phyloP scores from a whole-genome alignment of 176 grass and related monocot genomes.

The Cocos nucifera region DNA sequence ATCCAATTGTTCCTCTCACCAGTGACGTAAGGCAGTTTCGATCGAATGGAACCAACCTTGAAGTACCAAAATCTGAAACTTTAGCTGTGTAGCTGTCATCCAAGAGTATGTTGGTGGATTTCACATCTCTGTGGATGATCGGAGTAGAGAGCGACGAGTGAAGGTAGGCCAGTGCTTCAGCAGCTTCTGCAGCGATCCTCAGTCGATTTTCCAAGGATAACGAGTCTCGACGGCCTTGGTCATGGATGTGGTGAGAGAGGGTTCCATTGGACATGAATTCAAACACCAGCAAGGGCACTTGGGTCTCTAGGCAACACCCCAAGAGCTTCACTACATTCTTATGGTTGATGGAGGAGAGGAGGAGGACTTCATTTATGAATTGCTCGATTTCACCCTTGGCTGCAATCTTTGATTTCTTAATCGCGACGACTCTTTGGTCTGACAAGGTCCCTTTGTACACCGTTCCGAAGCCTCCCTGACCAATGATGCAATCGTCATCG shows the following conservation, averaged over 20 bases:
- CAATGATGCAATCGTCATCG: constrained; percentile 15
- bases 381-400: constrained; percentile 9
- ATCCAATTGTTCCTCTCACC: constrained; percentile 3
- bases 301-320: constrained; percentile 3
- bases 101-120: constrained; percentile 11
- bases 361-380: constrained; percentile 15
- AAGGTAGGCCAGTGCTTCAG: constrained; percentile 13
- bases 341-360: constrained; percentile 15
- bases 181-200: constrained; percentile 27
- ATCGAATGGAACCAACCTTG: not conserved
- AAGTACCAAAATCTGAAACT: constrained; percentile 3
- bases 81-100: constrained; percentile 6
- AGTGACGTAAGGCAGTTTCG: not conserved
- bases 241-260: constrained; percentile 18
- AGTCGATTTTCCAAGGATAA: constrained; percentile 21
- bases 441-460: no score
- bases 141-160: not conserved
- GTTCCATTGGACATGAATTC: constrained; percentile 9
- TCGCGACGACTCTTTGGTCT: constrained; percentile 14
- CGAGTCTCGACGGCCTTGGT: not conserved
- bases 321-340: constrained; percentile 11
- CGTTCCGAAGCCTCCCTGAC: constrained; percentile 12
- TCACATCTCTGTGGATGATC: constrained; percentile 12
- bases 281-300: constrained; percentile 5
- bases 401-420: constrained; percentile 26